Evolutionary conservation across 495 filamentous ascomycete genomes (phyloP).

Genomic region (Letharia lupina): DNA sequence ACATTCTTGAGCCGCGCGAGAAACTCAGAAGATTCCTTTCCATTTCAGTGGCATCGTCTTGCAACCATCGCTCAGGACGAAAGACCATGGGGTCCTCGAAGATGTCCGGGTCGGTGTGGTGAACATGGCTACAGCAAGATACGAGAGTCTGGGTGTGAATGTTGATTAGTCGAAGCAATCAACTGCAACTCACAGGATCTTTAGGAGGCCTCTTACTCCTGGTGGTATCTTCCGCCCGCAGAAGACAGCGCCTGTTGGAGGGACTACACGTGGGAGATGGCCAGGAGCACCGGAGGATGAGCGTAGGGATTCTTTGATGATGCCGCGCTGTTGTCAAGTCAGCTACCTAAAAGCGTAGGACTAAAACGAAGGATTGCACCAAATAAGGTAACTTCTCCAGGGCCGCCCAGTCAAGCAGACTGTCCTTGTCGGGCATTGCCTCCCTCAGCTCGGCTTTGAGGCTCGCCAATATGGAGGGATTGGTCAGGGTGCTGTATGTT

Average conservation of each 20-base stretch:
- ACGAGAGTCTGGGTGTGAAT: slow-evolving; percentile 24
- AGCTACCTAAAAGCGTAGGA: neutral
- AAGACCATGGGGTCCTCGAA: slow-evolving; percentile 15
- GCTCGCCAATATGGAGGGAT: slow-evolving; percentile 3
- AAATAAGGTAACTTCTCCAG: slow-evolving; percentile 35
- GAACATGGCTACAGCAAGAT: slow-evolving; percentile 32
- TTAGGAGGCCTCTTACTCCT: slow-evolving; percentile 9
- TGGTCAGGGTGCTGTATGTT: slow-evolving; percentile 17
- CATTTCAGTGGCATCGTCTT: slow-evolving; percentile 24
- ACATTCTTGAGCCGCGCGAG: slow-evolving; percentile 36
- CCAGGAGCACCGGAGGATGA: slow-evolving; percentile 28
- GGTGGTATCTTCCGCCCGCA: slow-evolving; percentile 31
- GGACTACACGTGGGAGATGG: slow-evolving; percentile 23
- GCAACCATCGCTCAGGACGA: slow-evolving; percentile 44
- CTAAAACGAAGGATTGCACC: neutral
- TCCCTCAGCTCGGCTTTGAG: slow-evolving; percentile 16
- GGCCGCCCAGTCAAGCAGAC: slow-evolving; percentile 25
- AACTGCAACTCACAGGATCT: neutral
- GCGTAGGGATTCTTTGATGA: slow-evolving; percentile 39
- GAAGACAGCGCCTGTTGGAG: slow-evolving; percentile 19
- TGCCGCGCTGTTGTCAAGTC: slow-evolving; percentile 20
- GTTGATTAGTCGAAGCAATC: neutral
- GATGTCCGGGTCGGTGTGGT: slow-evolving; percentile 9
- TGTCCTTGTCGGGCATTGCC: slow-evolving; percentile 24
- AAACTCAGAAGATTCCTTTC: slow-evolving; percentile 36